Base-by-base conservation (phyloP, 305 asterid genomes). In the Fraxinus platypoda region DNA sequence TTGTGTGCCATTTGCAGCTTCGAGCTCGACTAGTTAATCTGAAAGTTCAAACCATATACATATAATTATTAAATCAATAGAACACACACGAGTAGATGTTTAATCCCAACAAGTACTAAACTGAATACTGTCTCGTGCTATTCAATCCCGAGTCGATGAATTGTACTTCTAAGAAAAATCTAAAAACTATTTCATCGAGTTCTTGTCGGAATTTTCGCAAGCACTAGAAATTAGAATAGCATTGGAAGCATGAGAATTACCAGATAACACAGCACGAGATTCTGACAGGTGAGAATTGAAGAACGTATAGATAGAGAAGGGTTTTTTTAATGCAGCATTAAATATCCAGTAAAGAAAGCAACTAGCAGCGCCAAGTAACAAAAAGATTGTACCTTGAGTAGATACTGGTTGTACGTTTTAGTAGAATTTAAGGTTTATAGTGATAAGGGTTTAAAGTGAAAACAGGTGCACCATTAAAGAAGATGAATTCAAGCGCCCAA, bases 1-100 rank as follows among this genome's bases (percentile, higher is more conserved):
- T 95, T 95, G 1, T 97, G 99, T 82, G 99, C 99, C 99, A 94
- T 94, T 87, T 77, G 62, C 80, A 43, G 78, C 46, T 76, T 79
- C 46, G 74, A 82, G 54, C 86, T 84, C 57, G 78, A 82, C 83
- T 81, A 19, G 13, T 59, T 71, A 13, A 77, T 7, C 76, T 80
- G 74, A 26, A 81, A 33, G 68, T 43, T 76, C 2, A 21, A 62
- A 5, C 19, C 33, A 8, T 12, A 86, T 54, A 6, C 25, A 2
- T 41, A 41, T 8, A 38, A 8, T 8, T 38, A 38, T 38, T 38
- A 38, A 46, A 46, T 46, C 17, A 43, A 12, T 43, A 5, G 17
- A 9, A 43, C 54, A 43, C 12, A 46, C 54, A 13, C 38, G 1
- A 34, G 38, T 34, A 34, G 38, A 34, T 6, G 38, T 34, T 34